phyloP scores from a whole-genome alignment of 257 asterid genomes.

The Linaria vulgaris region DNA sequence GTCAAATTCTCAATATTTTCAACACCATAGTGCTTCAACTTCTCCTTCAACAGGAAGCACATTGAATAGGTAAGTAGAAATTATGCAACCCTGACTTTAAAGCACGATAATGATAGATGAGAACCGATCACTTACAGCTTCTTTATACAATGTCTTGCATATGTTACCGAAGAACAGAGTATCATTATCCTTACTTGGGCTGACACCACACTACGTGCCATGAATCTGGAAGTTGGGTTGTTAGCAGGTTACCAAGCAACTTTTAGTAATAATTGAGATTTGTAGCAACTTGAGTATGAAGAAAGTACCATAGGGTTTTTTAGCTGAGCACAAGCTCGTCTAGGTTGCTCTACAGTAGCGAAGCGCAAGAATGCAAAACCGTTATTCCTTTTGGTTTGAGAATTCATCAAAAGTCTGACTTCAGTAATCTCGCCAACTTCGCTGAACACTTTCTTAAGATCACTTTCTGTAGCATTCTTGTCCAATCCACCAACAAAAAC shows the following conservation, averaged over 20 bases:
- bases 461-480: constrained; percentile 96
- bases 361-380: constrained; percentile 98
- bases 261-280: constrained; percentile 29
- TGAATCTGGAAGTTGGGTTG: constrained; percentile 72
- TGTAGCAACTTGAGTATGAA: constrained; percentile 38
- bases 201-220: constrained; percentile 97
- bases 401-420: constrained; percentile 95
- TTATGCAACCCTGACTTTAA: too few species aligned
- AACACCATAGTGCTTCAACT: too few species aligned
- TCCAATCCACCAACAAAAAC: constrained; percentile 95
- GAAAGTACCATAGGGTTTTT: constrained; percentile 91
- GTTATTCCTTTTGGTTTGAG: constrained; percentile 92
- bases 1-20: too few species aligned
- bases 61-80: too few species aligned
- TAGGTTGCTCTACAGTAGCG: constrained; percentile 93
- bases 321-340: constrained; percentile 79
- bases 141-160: too few species aligned
- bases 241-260: constrained; percentile 39
- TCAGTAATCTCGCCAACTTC: constrained; percentile 93
- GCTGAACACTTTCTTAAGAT: constrained; percentile 80
- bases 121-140: constrained; percentile 56
- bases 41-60: too few species aligned
- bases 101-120: constrained; percentile 28
- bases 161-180: constrained; percentile 93
- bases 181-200: constrained; percentile 98